Conservation (phyloP, 2,329 filamentous ascomycete genomes). For the Claviceps maximensis region DNA sequence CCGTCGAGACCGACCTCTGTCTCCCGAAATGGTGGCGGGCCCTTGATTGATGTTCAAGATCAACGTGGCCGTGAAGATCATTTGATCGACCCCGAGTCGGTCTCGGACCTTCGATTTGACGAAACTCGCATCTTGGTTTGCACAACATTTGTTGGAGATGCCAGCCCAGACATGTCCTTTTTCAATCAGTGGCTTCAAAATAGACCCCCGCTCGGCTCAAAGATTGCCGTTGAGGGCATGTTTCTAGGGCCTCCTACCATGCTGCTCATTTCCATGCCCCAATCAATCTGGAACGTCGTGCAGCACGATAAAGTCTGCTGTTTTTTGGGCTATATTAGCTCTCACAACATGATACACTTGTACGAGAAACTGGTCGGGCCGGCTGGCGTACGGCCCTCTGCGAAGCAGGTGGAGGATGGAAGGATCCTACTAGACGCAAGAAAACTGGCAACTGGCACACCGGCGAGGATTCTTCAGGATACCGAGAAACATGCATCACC, state of each 20-base stretch:
- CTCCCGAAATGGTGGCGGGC: conserved; percentile 17
- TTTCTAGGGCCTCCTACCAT: conserved; percentile 54
- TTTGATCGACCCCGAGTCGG: conserved; percentile 32
- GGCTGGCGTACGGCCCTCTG: conserved; percentile 29
- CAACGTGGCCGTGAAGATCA: conserved; percentile 21
- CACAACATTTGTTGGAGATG: conserved; percentile 53
- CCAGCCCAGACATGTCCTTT: conserved; percentile 51
- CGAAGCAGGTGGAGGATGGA: conserved; percentile 43
- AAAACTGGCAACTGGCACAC: conserved; percentile 27
- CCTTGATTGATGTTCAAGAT: conserved; percentile 11
- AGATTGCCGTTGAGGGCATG: conserved; percentile 53
- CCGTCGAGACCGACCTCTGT: conserved; percentile 17
- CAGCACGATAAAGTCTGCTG: conserved; percentile 55
- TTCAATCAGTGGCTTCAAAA: conserved; percentile 55
- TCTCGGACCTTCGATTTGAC: conserved; percentile 45
- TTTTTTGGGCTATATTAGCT: conserved; percentile 51
- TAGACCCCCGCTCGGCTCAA: conserved; percentile 40
- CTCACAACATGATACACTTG: conserved; percentile 52
- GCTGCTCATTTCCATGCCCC: conserved; percentile 52
- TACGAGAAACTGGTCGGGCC: conserved; percentile 44
- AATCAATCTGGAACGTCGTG: conserved; percentile 49
- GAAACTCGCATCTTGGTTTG: conserved; percentile 51
- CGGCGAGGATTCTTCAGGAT: conserved; percentile 16
- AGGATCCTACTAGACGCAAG: conserved; percentile 42
- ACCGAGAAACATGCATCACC: conserved; percentile 14